Percentiles rank a stretch among this genome's conserved stretches.
phyloP scores from a whole-genome alignment of 2,329 filamentous ascomycete species.

The Scedosporium boydii region DNA sequence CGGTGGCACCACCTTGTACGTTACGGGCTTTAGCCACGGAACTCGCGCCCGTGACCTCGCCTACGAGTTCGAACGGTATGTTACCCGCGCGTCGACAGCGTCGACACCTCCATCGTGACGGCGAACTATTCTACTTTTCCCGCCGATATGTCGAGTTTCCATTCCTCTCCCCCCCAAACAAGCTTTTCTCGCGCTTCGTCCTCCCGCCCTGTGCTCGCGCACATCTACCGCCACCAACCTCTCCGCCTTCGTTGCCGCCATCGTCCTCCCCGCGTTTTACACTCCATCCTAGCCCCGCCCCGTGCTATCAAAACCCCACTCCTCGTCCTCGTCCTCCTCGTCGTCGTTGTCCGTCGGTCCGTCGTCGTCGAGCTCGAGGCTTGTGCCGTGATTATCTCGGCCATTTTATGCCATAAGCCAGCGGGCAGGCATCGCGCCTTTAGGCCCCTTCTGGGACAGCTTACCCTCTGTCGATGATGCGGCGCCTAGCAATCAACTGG shows the following conservation, averaged over 20 bases:
- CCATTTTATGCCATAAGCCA: not conserved
- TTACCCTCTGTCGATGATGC: not conserved
- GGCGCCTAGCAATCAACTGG: not conserved
- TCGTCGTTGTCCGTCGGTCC: conserved; percentile 22
- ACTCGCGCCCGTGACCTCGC: conserved; percentile 97
- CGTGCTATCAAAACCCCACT: conserved; percentile 23
- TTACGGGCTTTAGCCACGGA: conserved; percentile 97
- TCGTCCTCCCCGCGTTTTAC: conserved; percentile 6
- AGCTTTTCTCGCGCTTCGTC: conserved; percentile 10
- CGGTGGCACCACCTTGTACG: conserved; percentile 88
- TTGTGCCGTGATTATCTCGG: conserved; percentile 12
- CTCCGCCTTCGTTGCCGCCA: conserved; percentile 1
- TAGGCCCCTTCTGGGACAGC: not conserved
- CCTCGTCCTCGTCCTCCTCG: conserved; percentile 21
- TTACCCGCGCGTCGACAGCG: conserved; percentile 49
- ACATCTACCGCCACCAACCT: conserved; percentile 1
- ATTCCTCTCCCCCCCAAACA: conserved; percentile 19
- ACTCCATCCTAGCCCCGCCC: conserved; percentile 13
- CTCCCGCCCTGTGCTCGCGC: conserved; percentile 12
- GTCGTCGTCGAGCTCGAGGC: conserved; percentile 18
- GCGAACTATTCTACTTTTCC: conserved; percentile 17
- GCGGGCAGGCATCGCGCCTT: not conserved
- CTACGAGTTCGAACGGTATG: conserved; percentile 99
- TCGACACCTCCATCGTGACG: conserved; percentile 38
- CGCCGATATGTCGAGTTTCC: conserved; percentile 23